A percentile compares a stretch with the other conserved stretches of the same genome.
Conservation (phyloP, 2,329 filamentous ascomycete species). For the Fusarium sp. region DNA sequence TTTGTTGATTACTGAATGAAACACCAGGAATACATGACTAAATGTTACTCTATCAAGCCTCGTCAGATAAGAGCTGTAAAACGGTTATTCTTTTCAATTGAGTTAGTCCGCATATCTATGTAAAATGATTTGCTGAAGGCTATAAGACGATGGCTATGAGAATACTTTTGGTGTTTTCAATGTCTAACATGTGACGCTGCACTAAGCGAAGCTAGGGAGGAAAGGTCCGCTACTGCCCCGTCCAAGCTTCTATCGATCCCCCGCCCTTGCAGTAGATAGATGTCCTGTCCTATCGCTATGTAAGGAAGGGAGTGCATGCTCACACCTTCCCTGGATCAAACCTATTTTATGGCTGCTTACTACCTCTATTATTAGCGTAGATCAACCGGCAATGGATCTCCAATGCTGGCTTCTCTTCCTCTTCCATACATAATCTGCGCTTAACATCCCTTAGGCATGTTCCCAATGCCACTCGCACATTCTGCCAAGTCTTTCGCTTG, state of each 20-base stretch:
- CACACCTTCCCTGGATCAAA: conserved; percentile 2
- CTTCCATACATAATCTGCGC: neutral
- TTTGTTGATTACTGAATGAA: conserved; percentile 23
- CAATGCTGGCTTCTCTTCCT: conserved; percentile 8
- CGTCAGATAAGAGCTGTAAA: neutral
- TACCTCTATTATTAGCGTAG: neutral
- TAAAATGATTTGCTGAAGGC: neutral
- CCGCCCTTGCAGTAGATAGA: conserved; percentile 11
- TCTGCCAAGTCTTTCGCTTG: conserved; percentile 36
- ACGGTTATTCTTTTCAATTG: too few species aligned
- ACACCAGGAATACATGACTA: conserved; percentile 25
- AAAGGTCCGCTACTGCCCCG: conserved; percentile 10
- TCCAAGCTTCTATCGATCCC: conserved; percentile 7
- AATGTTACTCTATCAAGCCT: neutral
- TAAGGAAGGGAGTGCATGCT: conserved; percentile 12
- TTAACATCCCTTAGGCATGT: neutral
- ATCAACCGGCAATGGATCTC: neutral
- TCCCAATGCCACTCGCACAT: neutral
- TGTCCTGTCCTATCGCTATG: neutral
- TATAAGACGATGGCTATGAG: neutral
- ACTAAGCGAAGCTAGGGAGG: conserved; percentile 23
- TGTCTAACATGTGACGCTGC: conserved; percentile 28
- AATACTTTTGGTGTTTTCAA: neutral
- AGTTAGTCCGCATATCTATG: neutral
- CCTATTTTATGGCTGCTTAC: neutral